Evolutionary conservation across 2,329 filamentous ascomycete species (phyloP).

Genomic region (Penicillium sclerotiorum): DNA sequence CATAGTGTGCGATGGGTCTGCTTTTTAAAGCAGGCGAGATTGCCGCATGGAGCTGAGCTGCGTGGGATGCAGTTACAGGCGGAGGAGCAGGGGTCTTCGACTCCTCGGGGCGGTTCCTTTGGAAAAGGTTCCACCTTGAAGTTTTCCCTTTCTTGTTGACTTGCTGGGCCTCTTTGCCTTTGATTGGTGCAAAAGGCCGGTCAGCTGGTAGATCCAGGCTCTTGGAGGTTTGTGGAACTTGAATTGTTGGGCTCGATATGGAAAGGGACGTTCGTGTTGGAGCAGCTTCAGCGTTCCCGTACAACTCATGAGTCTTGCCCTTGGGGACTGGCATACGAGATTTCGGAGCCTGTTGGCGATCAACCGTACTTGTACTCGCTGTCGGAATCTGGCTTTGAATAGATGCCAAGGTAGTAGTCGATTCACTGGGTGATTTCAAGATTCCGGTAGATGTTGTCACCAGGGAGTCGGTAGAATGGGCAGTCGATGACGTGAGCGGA

Average conservation of each 20-base stretch:
- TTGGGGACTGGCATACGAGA: slow-evolving; percentile 30
- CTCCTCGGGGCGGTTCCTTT: slow-evolving; percentile 41
- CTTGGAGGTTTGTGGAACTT: slow-evolving; percentile 11
- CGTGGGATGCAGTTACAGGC: slow-evolving; percentile 11
- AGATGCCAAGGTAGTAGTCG: slow-evolving; percentile 2
- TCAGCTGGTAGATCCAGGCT: background rate
- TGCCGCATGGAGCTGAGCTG: slow-evolving; percentile 43
- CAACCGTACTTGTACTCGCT: slow-evolving; percentile 1
- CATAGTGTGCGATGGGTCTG: slow-evolving; percentile 60
- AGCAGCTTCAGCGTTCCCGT: slow-evolving; percentile 27
- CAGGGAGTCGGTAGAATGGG: slow-evolving; percentile 39
- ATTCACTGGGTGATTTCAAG: slow-evolving; percentile 12
- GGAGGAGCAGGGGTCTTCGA: slow-evolving; percentile 28
- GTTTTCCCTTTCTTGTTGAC: slow-evolving; percentile 40
- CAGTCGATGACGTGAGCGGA: slow-evolving; percentile 28
- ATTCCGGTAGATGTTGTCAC: slow-evolving; percentile 30
- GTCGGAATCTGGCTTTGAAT: slow-evolving; percentile 10
- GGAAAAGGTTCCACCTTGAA: slow-evolving; percentile 62
- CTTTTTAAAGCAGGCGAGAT: slow-evolving; percentile 41
- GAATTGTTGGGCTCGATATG: slow-evolving; percentile 19
- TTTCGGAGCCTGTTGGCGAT: slow-evolving; percentile 4
- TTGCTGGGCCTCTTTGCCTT: slow-evolving; percentile 24
- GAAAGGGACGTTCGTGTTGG: slow-evolving; percentile 26
- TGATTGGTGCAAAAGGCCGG: background rate
- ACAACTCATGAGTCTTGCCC: slow-evolving; percentile 15